Conservation (phyloP, 208 protist species). For the Angomonas deanei region DNA sequence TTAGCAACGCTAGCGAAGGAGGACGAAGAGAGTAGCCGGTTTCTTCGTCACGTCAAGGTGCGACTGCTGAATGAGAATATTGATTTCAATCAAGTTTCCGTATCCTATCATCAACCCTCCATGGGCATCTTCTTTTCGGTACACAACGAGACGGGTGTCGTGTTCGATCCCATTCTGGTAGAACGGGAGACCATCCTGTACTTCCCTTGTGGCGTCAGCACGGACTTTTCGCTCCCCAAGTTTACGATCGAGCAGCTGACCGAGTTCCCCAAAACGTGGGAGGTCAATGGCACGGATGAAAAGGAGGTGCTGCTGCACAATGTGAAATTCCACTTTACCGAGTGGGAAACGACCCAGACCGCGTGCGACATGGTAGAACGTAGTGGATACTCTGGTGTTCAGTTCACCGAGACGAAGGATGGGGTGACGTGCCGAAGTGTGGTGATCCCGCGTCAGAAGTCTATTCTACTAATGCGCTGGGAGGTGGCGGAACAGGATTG, state of each 20-base stretch:
- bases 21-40: too few relatives aligned
- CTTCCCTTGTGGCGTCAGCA: constrained; percentile 19
- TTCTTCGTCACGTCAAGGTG: too few relatives aligned
- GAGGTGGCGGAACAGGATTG: neutral
- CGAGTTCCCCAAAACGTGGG: constrained; percentile 25
- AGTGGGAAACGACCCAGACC: constrained; percentile 19
- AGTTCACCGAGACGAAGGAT: constrained; percentile 29
- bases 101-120: constrained; percentile 13
- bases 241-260: constrained; percentile 12
- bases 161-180: constrained; percentile 11
- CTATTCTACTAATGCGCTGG: neutral
- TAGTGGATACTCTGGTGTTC: constrained; percentile 17
- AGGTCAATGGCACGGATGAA: constrained; percentile 15
- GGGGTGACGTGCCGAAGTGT: constrained; percentile 6
- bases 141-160: constrained; percentile 10
- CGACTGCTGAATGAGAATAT: too few relatives aligned
- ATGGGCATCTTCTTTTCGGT: constrained; percentile 30
- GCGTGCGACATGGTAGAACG: constrained; percentile 12
- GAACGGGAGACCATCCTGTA: constrained; percentile 21
- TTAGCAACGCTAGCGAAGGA: too few relatives aligned
- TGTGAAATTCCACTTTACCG: constrained; percentile 41
- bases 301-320: constrained; percentile 36
- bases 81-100: neutral
- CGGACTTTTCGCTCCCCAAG: neutral
- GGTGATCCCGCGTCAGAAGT: neutral